Percentiles rank a stretch among this genome's conserved stretches.
Conservation (phyloP, 192 early-diverging fungal species). For the Backusella westeae region DNA sequence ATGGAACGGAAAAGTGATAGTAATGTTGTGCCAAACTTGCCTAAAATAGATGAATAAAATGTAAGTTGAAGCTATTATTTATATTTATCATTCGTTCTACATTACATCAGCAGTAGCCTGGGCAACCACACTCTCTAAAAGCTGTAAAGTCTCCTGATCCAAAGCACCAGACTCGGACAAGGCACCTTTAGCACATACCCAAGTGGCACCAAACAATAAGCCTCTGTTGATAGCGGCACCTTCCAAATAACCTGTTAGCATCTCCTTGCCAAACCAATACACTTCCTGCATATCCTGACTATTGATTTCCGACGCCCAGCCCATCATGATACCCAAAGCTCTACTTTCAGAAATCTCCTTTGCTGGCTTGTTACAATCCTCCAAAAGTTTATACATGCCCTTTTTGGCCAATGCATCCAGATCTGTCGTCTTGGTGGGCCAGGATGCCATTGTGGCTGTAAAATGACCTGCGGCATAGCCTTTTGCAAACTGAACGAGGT, state of each 20-base stretch:
- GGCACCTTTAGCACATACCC: conserved; percentile 21
- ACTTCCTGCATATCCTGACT: conserved; percentile 4
- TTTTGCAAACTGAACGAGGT: conserved; percentile 19
- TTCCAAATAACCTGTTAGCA: neutral
- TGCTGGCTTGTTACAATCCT: neutral
- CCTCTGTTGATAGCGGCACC: conserved; percentile 5
- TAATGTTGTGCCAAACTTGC: conserved; percentile 8
- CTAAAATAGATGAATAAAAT: conserved; percentile 13
- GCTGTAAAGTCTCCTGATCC: conserved; percentile 20
- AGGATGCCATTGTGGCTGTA: neutral
- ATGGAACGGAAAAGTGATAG: conserved; percentile 31
- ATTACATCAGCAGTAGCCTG: conserved; percentile 22
- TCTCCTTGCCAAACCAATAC: neutral
- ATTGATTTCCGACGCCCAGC: conserved; percentile 23
- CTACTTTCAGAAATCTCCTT: conserved; percentile 11
- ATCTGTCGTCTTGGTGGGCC: conserved; percentile 14
- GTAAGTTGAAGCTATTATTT: neutral
- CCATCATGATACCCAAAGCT: conserved; percentile 27
- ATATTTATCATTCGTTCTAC: neutral
- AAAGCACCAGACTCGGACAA: neutral
- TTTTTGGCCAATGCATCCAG: conserved; percentile 1
- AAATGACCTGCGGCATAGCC: conserved; percentile 24
- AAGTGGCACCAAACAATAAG: conserved; percentile 14
- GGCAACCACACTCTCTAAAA: conserved; percentile 21
- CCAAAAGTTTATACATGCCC: neutral